Conservation (phyloP, 805 yeast species). For the Saccharomycopsis javanensis region DNA sequence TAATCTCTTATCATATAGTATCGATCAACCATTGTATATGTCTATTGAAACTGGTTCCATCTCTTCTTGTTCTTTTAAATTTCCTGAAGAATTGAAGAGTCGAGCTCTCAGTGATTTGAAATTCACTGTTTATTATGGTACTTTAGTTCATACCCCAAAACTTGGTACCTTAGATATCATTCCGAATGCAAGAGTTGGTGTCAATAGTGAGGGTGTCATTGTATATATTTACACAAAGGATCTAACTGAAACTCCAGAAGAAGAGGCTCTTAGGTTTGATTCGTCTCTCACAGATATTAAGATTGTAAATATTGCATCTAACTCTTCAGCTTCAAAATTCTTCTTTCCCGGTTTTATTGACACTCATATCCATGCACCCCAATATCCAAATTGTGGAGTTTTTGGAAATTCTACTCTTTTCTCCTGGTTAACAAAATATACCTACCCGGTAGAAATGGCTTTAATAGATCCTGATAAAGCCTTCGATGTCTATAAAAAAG, state of each 20-base stretch:
- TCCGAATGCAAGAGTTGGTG: conserved; percentile 46
- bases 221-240: conserved; percentile 17
- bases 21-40: background rate
- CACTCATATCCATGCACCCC: background rate
- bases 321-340: background rate
- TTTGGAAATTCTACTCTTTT: background rate
- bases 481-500: background rate
- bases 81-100: background rate
- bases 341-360: background rate
- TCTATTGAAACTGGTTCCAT: background rate
- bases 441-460: background rate
- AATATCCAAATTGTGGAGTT: background rate
- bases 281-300: background rate
- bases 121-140: conserved; percentile 35
- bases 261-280: background rate
- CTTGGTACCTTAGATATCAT: conserved; percentile 48
- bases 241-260: background rate
- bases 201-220: conserved; percentile 41
- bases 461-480: background rate
- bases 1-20: background rate
- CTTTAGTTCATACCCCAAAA: conserved; percentile 60
- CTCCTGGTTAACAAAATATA: background rate
- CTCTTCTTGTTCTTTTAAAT: background rate
- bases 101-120: background rate
- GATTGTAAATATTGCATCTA: background rate